Conservation (phyloP, 2,329 filamentous ascomycete species). For the Verticillium albo-atrum region DNA sequence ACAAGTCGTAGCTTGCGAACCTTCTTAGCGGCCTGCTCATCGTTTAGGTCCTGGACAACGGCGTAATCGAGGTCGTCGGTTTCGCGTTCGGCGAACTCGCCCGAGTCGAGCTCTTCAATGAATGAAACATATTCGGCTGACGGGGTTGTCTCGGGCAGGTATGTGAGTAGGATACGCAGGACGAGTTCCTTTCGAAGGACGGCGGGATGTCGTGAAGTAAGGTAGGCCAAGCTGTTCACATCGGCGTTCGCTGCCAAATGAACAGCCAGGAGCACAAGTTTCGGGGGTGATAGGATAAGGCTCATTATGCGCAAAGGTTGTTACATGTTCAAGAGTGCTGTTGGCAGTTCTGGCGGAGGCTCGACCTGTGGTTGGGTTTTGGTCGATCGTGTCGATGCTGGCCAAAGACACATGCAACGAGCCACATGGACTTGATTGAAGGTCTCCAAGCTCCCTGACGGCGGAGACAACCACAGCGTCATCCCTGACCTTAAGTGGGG, state of each 20-base stretch:
- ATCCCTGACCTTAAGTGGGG: neutral
- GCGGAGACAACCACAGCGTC: neutral
- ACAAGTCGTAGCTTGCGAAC: slow-evolving; percentile 60
- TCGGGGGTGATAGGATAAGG: slow-evolving; percentile 54
- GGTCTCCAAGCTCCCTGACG: neutral
- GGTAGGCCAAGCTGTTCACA: slow-evolving; percentile 54
- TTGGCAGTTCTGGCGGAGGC: neutral
- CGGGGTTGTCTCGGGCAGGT: slow-evolving; percentile 66
- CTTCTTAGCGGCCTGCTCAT: slow-evolving; percentile 60
- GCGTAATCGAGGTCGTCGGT: slow-evolving; percentile 49
- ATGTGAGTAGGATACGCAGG: slow-evolving; percentile 70
- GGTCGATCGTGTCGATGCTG: neutral
- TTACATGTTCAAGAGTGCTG: neutral
- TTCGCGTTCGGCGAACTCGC: slow-evolving; percentile 34
- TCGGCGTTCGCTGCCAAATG: slow-evolving; percentile 65
- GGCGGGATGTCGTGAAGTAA: slow-evolving; percentile 52
- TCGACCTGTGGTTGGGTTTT: neutral
- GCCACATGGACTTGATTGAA: neutral
- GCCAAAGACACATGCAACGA: neutral
- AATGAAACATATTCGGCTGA: slow-evolving; percentile 60
- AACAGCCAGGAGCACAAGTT: slow-evolving; percentile 68
- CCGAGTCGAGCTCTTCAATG: slow-evolving; percentile 51
- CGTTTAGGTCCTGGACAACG: slow-evolving; percentile 52
- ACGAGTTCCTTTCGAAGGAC: slow-evolving; percentile 61
- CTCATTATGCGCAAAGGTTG: slow-evolving; percentile 25